Evolutionary conservation across 164 flowering plant species (phyloP).

Genomic region (Stephania yunnanensis): DNA sequence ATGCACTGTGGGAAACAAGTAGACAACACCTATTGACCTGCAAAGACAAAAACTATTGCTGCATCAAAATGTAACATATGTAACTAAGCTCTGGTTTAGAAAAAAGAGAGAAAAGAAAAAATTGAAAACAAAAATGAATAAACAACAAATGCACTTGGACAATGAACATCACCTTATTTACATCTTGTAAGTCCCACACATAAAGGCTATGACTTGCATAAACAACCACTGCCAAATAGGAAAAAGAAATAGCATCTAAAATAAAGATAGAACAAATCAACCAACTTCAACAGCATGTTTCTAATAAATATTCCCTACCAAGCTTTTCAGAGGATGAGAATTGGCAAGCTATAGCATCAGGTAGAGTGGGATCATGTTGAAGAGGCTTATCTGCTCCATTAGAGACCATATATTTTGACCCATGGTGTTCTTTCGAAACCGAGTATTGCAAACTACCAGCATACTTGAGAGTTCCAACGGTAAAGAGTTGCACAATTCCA

Average conservation of each 20-base stretch:
- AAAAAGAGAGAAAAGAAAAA: neutral
- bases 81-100: neutral
- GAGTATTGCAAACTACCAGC: constrained; percentile 43
- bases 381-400: constrained; percentile 13
- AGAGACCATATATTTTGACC: constrained; percentile 11
- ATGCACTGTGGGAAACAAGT: constrained; percentile 58
- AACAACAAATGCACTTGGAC: neutral
- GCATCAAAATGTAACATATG: constrained; percentile 2
- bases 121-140: neutral
- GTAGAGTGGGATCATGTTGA: constrained; percentile 23
- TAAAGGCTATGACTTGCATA: constrained; percentile 67
- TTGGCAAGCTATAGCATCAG: constrained; percentile 80
- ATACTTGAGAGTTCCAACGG: constrained; percentile 30
- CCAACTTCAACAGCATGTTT: neutral
- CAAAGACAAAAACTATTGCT: constrained; percentile 12
- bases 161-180: constrained; percentile 35
- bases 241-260: neutral
- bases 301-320: constrained; percentile 31
- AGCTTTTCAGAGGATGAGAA: constrained; percentile 56
- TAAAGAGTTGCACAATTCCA: constrained; percentile 55
- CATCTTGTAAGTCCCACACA: constrained; percentile 56
- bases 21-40: constrained; percentile 57
- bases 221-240: constrained; percentile 53
- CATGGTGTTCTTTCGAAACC: constrained; percentile 24
- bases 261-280: neutral